These are phyloP conservation scores for Miscanthus sacchariflorus DNA, from an alignment of 202 grass and related monocot genomes.

Conservation along the genomic window DNA sequence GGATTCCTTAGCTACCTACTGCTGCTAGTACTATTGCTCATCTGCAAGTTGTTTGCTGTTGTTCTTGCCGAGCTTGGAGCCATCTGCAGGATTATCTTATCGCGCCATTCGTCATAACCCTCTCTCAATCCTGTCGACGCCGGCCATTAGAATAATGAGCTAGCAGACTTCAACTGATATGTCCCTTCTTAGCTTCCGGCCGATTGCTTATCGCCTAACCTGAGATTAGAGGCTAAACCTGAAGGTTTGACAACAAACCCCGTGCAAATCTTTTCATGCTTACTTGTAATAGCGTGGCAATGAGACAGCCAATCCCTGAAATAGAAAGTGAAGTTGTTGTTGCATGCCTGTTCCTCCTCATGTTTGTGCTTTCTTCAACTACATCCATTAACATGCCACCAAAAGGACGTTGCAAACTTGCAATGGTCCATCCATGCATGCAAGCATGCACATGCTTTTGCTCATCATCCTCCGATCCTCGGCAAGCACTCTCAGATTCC, in stretches of 20 bases:
- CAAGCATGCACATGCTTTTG: background rate
- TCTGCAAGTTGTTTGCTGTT: background rate
- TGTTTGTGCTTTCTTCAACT: slow-evolving; percentile 38
- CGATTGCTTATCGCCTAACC: slow-evolving; percentile 13
- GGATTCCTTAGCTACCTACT: slow-evolving; percentile 45
- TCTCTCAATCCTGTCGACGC: slow-evolving; percentile 25
- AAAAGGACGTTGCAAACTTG: slow-evolving; percentile 27
- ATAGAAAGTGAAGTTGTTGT: slow-evolving; percentile 23
- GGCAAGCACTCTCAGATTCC: slow-evolving; percentile 6
- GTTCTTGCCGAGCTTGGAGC: slow-evolving; percentile 38
- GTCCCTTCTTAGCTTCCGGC: slow-evolving; percentile 27
- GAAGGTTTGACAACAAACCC: slow-evolving; percentile 15
- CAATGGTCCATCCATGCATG: slow-evolving; percentile 17
- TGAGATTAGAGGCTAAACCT: slow-evolving; percentile 30
- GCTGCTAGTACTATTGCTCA: background rate
- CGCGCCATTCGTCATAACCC: background rate
- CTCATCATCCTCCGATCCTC: slow-evolving; percentile 32
- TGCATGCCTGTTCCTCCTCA: slow-evolving; percentile 39
- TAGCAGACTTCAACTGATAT: slow-evolving; percentile 27
- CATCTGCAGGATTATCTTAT: slow-evolving; percentile 43
- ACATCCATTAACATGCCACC: slow-evolving; percentile 22
- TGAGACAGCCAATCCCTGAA: slow-evolving; percentile 34
- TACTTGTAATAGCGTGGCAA: slow-evolving; percentile 19
- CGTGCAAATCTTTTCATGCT: slow-evolving; percentile 27
- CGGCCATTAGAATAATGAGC: slow-evolving; percentile 26